Conservation (phyloP, 1,139 yeast genomes). For the Magnusiomyces magnusii region DNA sequence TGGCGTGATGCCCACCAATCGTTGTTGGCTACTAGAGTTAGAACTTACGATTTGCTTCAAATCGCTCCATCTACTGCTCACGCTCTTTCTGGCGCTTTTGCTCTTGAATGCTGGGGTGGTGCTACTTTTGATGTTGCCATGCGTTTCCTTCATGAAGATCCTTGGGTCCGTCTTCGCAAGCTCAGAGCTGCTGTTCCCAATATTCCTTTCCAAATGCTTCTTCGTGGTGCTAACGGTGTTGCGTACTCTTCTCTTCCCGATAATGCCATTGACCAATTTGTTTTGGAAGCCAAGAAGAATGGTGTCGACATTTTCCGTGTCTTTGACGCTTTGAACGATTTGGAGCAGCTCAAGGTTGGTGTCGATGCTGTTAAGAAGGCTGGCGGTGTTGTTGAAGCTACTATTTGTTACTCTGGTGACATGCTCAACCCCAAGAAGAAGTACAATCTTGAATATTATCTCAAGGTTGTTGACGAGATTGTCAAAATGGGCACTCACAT, state of each 20-base stretch:
- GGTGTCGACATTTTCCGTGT: slow-evolving; percentile 98
- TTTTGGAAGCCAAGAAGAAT: slow-evolving; percentile 83
- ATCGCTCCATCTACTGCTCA: slow-evolving; percentile 93
- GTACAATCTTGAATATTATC: slow-evolving; percentile 86
- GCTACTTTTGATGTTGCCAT: slow-evolving; percentile 98
- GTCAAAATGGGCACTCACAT: slow-evolving; percentile 95
- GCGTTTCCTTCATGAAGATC: slow-evolving; percentile 98
- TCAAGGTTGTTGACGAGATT: slow-evolving; percentile 71
- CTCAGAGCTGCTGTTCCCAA: slow-evolving; percentile 89
- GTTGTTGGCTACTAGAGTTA: slow-evolving; percentile 91
- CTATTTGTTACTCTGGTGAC: slow-evolving; percentile 98
- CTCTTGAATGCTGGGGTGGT: slow-evolving; percentile 99
- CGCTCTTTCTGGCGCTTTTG: slow-evolving; percentile 85
- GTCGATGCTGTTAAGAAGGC: slow-evolving; percentile 97
- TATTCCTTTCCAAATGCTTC: slow-evolving; percentile 97
- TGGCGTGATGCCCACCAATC: slow-evolving; percentile 99
- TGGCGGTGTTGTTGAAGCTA: slow-evolving; percentile 98
- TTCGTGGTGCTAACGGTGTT: slow-evolving; percentile 99
- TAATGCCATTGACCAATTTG: slow-evolving; percentile 97
- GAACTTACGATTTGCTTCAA: slow-evolving; percentile 84
- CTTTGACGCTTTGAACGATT: slow-evolving; percentile 92
- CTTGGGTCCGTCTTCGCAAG: slow-evolving; percentile 92
- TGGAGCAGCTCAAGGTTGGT: slow-evolving; percentile 95
- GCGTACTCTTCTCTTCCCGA: slow-evolving; percentile 97
- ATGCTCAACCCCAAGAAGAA: slow-evolving; percentile 94